Base-by-base conservation (phyloP, 345 rosid genomes). In the Salix koriyanagi region DNA sequence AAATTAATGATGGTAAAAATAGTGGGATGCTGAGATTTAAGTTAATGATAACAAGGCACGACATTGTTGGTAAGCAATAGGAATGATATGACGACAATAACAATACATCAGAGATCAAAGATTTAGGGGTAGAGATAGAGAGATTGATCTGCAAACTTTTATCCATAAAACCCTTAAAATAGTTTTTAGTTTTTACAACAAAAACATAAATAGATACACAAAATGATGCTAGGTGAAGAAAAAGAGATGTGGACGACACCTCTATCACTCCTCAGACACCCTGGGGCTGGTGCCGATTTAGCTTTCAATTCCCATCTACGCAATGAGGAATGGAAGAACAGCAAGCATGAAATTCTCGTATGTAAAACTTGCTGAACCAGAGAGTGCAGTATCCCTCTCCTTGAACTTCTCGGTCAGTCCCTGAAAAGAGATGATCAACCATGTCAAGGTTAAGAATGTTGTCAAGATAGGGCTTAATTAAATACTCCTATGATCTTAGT, bases 381-480 rank as follows among this genome's bases (percentile, higher is more conserved):
- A 81, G 86, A 84, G 91, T 1, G 78, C 7, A 5, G 78, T 65
- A 83, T 92, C 99, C 84, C 81, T 91, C 86, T 91, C 99, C 84
- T 87, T 91, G 86, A 95, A 95, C 80, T 91, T 95, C 86, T 93
- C 97, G 0, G 99, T 91, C 34, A 95, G 82, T 60, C 99, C 98
- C 98, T 95, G 89, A 80, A 84, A 7, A 44, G 23, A 21, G 36
- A 66, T 39, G 36, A 41, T 37, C 15, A 18, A 62, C 48, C 62
- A 52, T 30, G 61, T 26, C 66, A 16, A 73, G 28, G 28, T 10
- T 10, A 5, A 13, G 71, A 50, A 41, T 21, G 56, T 2, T 12
- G 52, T 34, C 25, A 10, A 1, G 69, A 66, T 13, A 18, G 37
- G 7, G 37, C 37, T 5, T 39, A 15, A 16, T 66, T 69, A n/a